These are phyloP conservation scores for Boletus holoroseus DNA, from an alignment of 1,284 basidiomycete species.

Conservation along the genomic window DNA sequence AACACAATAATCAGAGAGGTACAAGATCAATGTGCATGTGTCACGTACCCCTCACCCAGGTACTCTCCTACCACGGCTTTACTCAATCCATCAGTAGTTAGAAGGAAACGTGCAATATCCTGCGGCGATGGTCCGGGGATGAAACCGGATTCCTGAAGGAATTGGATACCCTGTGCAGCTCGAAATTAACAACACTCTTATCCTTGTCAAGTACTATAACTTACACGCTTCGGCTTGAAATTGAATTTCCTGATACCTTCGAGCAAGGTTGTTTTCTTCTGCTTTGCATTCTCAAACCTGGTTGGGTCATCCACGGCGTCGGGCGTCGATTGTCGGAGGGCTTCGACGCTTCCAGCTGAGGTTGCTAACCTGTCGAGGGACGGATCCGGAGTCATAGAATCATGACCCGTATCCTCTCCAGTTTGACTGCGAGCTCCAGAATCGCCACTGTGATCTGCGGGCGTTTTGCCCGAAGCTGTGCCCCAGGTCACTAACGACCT, in stretches of 20 bases:
- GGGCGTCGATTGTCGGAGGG: slow-evolving; percentile 62
- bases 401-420: slow-evolving; percentile 48
- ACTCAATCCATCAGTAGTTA: slow-evolving; percentile 88
- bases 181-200: slow-evolving; percentile 3
- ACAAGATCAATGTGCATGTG: not conserved
- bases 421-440: slow-evolving; percentile 41
- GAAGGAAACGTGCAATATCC: slow-evolving; percentile 85
- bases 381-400: slow-evolving; percentile 50
- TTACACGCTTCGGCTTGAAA: slow-evolving; percentile 90
- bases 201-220: slow-evolving; percentile 17
- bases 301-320: slow-evolving; percentile 84
- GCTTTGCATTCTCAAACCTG: slow-evolving; percentile 93
- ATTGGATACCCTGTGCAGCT: slow-evolving; percentile 71
- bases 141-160: slow-evolving; percentile 85
- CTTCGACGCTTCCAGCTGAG: slow-evolving; percentile 44
- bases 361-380: slow-evolving; percentile 48
- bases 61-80: slow-evolving; percentile 98
- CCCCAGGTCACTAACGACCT: slow-evolving; percentile 90
- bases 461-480: slow-evolving; percentile 49
- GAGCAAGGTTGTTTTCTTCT: slow-evolving; percentile 91
- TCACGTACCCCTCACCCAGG: slow-evolving; percentile 85
- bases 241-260: slow-evolving; percentile 99
- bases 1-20: slow-evolving; percentile 13
- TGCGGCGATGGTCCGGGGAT: slow-evolving; percentile 71
- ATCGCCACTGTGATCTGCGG: slow-evolving; percentile 42